Base-by-base conservation (phyloP, 441 rosid species). In the Francoa sonchifolia region DNA sequence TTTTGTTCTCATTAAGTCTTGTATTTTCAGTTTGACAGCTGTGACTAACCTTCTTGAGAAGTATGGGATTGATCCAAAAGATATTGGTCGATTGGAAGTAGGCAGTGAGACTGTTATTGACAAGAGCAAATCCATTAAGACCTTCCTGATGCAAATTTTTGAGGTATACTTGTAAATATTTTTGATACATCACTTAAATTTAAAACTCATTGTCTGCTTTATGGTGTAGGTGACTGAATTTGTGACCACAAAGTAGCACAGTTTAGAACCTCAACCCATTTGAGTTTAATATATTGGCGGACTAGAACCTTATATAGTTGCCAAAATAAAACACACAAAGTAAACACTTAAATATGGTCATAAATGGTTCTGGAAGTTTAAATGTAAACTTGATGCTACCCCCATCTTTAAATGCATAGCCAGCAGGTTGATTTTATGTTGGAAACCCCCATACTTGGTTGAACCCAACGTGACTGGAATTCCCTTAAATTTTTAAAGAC, bases 51-150 rank as follows among this genome's bases (percentile, higher is more conserved):
- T 90, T 39, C 89, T 90, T 28, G 92, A 79, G 52, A 90, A 90
- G 62, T 90, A 82, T 39, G 74, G 67, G 52, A 40, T 86, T 64
- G 95, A 90, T 57, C 94, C 99, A 8, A 90, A 74, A 41, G 85
- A 77, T 60, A 81, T 90, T 33, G 99, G 99, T 16, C 85, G 99
- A 4, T 71, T 90, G 36, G 99, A 90, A 76, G 96, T 90, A 10
- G 99, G 99, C 36, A 90, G 99, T 52, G 99, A 90, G 70, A 90
- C 99, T 32, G 99, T 90, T 28, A 90, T 90, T 30, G 96, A 90
- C 66, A 90, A 90, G 72, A 90, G 99, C 77, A 90, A 90, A 59
- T 86, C 99, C 50, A 86, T 90, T 49, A 90, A 90, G 65, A 90
- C 99, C 11, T 90, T 90, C 72, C 59, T 90, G 76, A 90, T 90